These are phyloP conservation scores for Carex scoparia DNA, from an alignment of 176 grass and related monocot species.

Conservation along the genomic window DNA sequence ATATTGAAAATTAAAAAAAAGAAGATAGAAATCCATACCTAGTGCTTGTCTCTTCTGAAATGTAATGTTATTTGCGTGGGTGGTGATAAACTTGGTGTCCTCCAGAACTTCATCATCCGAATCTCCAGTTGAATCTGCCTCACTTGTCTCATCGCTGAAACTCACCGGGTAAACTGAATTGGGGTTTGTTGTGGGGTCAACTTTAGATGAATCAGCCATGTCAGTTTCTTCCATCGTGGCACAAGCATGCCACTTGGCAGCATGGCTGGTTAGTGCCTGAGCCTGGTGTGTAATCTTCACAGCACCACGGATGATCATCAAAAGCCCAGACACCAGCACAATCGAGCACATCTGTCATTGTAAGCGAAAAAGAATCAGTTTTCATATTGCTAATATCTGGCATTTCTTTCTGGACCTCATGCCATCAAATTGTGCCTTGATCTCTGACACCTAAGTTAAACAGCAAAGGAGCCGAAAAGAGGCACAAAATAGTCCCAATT, in stretches of 20 bases:
- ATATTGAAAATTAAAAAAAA: neutral
- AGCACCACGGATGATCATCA: slow-evolving; percentile 79
- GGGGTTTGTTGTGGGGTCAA: neutral
- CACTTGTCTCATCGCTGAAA: slow-evolving; percentile 17
- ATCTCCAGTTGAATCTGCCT: slow-evolving; percentile 41
- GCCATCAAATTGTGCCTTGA: neutral
- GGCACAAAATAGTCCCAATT: neutral
- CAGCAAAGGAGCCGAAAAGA: neutral
- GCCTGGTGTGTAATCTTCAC: slow-evolving; percentile 96
- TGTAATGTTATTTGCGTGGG: slow-evolving; percentile 39
- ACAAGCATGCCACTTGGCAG: slow-evolving; percentile 96
- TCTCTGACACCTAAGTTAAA: neutral
- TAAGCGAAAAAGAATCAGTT: neutral
- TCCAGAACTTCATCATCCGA: slow-evolving; percentile 62
- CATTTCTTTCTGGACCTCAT: neutral
- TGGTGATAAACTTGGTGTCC: slow-evolving; percentile 44
- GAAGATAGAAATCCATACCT: slow-evolving; percentile 29
- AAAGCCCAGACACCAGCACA: slow-evolving; percentile 70
- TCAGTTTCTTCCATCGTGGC: slow-evolving; percentile 57
- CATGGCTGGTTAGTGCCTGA: slow-evolving; percentile 72
- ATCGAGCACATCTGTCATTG: slow-evolving; percentile 68
- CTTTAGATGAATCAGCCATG: neutral
- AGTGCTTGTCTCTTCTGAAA: slow-evolving; percentile 96
- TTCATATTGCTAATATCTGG: neutral
- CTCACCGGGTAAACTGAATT: slow-evolving; percentile 23